Evolutionary conservation across 2,329 filamentous ascomycete species (phyloP).

Genomic region (Conoideocrella luteorostrata): DNA sequence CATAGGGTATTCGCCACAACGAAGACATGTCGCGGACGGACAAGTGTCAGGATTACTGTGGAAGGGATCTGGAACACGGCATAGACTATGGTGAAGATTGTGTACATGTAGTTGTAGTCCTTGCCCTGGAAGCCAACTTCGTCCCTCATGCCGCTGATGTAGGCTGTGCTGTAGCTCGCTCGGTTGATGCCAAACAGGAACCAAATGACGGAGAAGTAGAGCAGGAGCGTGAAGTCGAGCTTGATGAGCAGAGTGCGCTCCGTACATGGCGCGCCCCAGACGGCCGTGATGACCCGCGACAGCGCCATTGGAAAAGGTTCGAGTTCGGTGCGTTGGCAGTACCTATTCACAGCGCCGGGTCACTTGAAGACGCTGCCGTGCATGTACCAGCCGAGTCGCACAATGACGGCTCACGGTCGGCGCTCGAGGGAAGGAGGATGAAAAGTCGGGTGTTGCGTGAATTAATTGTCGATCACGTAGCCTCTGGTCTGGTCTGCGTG

Average conservation of each 20-base stretch:
- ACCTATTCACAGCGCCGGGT: no score
- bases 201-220: constrained; percentile 41
- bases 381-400: no score
- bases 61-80: constrained; percentile 38
- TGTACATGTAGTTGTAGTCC: constrained; percentile 33
- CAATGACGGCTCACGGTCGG: no score
- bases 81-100: constrained; percentile 31
- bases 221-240: constrained; percentile 34
- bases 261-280: constrained; percentile 4
- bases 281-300: background rate
- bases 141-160: constrained; percentile 35
- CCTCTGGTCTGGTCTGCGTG: no score
- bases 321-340: no score
- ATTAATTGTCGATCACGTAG: no score
- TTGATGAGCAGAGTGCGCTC: constrained; percentile 27
- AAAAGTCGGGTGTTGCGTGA: no score
- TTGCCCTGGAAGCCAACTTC: constrained; percentile 30
- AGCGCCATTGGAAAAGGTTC: no score
- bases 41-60: constrained; percentile 25
- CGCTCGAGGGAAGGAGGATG: no score
- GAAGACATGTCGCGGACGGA: constrained; percentile 33
- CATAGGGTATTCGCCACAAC: constrained; percentile 34
- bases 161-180: constrained; percentile 35
- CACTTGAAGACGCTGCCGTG: no score
- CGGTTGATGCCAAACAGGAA: constrained; percentile 40